Evolutionary conservation across 2,329 filamentous ascomycete genomes (phyloP), one percentile per base, ranked within the genome.

Genomic region (Nemania serpens): DNA sequence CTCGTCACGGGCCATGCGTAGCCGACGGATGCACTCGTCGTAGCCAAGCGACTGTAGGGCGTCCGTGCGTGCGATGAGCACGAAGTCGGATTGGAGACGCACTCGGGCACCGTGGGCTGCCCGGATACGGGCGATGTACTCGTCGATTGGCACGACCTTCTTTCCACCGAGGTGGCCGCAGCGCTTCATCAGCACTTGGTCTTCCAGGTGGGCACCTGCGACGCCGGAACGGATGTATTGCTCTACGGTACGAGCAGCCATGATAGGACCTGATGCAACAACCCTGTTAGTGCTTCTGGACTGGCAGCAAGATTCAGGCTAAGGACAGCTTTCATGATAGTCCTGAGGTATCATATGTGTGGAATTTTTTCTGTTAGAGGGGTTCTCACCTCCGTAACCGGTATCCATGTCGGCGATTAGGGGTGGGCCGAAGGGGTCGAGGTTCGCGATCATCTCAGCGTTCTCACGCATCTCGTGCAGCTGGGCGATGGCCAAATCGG

Each of bases 161-260:
- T 90, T 90, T 55, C 85, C 84, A 0, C 74, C 73, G 0, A 90
- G 76, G 69, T 90, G 87, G 0, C 87, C 87, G 70, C 87, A 90
- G 10, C 86, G 82, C 75, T 90, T 90, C 46, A 80, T 83, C 45
- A 81, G 76, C 17, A 88, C 79, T 57, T 73, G 70, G 60, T 74
- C 71, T 60, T 74, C 71, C 4, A 76, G 65, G 56, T 76, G 74
- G 11, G 72, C 69, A 18, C 71, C 73, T 1, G 74, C 74, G 13
- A 88, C 81, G 7, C 84, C 84, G 4, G 82, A 77, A 43, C 80
- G 78, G 54, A 81, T 79, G 72, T 86, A 86, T 49, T 79, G 74
- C 51, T 78, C 74, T n/a, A 84, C 80, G 2, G 74, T 75, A 17
- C 75, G 71, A 15, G 72, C 72, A 5, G 74, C 73, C 74, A 75